These are phyloP conservation scores for Dendrobium nobile DNA, from an alignment of 106 monocot species.

Conservation along the genomic window DNA sequence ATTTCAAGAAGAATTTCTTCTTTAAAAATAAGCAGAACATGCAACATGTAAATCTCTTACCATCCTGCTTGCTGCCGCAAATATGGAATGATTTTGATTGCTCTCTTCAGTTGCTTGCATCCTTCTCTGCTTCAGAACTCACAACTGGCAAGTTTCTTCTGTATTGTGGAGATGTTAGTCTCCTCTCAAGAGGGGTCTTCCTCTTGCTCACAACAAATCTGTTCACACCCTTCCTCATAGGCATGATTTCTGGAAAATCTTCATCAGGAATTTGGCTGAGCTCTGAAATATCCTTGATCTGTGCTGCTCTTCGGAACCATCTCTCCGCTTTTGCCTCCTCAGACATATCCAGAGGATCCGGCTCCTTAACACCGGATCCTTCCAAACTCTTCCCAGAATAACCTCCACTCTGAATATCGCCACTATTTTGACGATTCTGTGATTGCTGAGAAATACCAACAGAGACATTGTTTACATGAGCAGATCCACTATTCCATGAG, in stretches of 20 bases:
- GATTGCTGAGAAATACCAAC: constrained; percentile 6
- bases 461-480: not conserved
- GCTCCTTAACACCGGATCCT: constrained; percentile 77
- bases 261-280: constrained; percentile 90
- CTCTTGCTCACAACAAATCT: constrained; percentile 95
- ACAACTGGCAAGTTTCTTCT: constrained; percentile 75
- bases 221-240: constrained; percentile 95
- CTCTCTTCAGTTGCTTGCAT: constrained; percentile 9
- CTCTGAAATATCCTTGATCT: constrained; percentile 95
- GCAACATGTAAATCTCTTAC: no score
- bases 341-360: constrained; percentile 95
- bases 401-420: constrained; percentile 14
- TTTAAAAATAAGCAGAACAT: not conserved
- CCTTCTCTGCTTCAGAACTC: constrained; percentile 55
- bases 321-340: constrained; percentile 98
- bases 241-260: constrained; percentile 98
- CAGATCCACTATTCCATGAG: not conserved
- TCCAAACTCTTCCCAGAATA: constrained; percentile 84
- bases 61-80: not conserved
- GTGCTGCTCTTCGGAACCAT: constrained; percentile 91
- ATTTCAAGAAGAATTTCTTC: not conserved
- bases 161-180: constrained; percentile 77
- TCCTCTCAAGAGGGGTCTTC: constrained; percentile 90
- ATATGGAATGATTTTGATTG: not conserved
- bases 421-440: constrained; percentile 3